A percentile compares a stretch with the other conserved stretches of the same genome.
phyloP scores from a whole-genome alignment of 805 yeast genomes.

The Saturnispora saitoi region DNA sequence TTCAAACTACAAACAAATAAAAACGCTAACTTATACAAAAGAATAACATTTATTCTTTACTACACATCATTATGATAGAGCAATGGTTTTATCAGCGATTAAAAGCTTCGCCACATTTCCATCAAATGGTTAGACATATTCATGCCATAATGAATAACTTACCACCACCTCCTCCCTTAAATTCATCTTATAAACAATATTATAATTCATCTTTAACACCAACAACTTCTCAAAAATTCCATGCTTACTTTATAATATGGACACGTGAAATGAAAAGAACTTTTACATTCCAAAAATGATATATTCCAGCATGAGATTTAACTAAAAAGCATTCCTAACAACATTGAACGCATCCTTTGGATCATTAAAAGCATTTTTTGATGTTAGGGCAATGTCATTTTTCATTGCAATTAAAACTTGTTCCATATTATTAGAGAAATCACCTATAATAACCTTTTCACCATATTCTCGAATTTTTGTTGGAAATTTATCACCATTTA shows the following conservation, averaged over 20 bases:
- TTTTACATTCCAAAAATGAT: constrained; percentile 37
- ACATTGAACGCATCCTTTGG: constrained; percentile 33
- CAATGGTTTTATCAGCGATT: constrained; percentile 40
- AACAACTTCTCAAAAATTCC: constrained; percentile 43
- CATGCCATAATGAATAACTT: constrained; percentile 59
- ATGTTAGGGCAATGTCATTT: constrained; percentile 68
- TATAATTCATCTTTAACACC: constrained; percentile 31
- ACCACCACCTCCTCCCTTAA: constrained; percentile 35
- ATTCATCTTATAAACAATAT: constrained; percentile 2
- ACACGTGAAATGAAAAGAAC: constrained; percentile 50
- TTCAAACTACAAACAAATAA: neutral
- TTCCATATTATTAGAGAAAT: constrained; percentile 66
- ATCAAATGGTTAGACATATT: constrained; percentile 51
- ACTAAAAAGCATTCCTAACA: constrained; percentile 18
- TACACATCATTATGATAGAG: constrained; percentile 28
- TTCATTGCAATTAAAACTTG: constrained; percentile 66
- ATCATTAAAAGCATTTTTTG: constrained; percentile 46
- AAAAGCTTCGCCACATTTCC: constrained; percentile 50
- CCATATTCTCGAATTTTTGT: constrained; percentile 58
- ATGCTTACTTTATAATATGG: constrained; percentile 53
- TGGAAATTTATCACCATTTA: constrained; percentile 43
- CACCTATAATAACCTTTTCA: constrained; percentile 61
- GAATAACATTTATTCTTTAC: neutral
- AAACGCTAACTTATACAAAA: neutral
- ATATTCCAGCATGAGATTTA: constrained; percentile 9